phyloP scores from a whole-genome alignment of 495 filamentous ascomycete genomes.

The Pseudoneurospora amorphoporcata region DNA sequence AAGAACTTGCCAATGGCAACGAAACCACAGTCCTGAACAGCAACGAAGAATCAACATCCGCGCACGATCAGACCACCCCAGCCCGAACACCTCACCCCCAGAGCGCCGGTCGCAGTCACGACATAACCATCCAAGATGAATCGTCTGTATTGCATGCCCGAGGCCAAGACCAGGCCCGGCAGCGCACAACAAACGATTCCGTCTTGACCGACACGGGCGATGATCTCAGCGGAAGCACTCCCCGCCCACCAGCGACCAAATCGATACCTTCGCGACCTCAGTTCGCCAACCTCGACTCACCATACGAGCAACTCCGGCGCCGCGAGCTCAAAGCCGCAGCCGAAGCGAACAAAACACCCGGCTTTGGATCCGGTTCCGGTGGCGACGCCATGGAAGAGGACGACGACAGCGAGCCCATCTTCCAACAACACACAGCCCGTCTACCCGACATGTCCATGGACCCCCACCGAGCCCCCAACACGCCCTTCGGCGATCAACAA shows the following conservation, averaged over 20 bases:
- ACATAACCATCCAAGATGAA: slow-evolving; percentile 28
- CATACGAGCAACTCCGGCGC: slow-evolving; percentile 54
- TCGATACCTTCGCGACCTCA: slow-evolving; percentile 27
- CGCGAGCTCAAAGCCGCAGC: slow-evolving; percentile 33
- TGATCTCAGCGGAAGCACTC: slow-evolving; percentile 44
- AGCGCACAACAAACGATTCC: slow-evolving; percentile 38
- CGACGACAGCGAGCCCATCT: slow-evolving; percentile 34
- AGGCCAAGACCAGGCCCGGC: slow-evolving; percentile 14
- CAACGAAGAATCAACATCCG: slow-evolving; percentile 21
- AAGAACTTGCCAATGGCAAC: slow-evolving; percentile 55
- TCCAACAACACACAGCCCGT: slow-evolving; percentile 31
- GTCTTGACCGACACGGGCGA: slow-evolving; percentile 39
- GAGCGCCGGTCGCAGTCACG: slow-evolving; percentile 23
- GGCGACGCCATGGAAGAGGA: slow-evolving; percentile 12
- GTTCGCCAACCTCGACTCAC: slow-evolving; percentile 54
- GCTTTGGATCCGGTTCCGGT: neutral
- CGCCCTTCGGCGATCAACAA: slow-evolving; percentile 4
- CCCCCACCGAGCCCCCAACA: slow-evolving; percentile 23
- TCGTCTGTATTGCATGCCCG: slow-evolving; percentile 22
- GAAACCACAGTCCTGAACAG: slow-evolving; percentile 36
- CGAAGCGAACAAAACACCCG: neutral
- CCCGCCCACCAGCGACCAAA: slow-evolving; percentile 36
- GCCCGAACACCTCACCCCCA: slow-evolving; percentile 32
- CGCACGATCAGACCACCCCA: slow-evolving; percentile 29
- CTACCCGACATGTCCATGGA: slow-evolving; percentile 51